A percentile compares a stretch with the other conserved stretches of the same genome.
Evolutionary conservation across 192 early-diverging fungal species (phyloP).

Genomic region (Coemansia sp.): DNA sequence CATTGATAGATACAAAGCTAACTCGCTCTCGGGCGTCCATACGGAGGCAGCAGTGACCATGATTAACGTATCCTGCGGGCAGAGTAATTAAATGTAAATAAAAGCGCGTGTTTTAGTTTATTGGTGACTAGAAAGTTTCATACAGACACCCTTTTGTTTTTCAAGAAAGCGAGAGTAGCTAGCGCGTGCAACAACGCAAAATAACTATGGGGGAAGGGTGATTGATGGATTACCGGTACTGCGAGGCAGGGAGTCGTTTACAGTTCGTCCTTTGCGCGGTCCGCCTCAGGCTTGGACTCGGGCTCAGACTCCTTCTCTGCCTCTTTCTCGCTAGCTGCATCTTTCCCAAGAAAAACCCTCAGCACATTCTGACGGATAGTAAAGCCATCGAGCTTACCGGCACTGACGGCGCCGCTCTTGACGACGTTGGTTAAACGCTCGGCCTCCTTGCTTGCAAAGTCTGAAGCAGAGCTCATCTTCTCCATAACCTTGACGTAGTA

Average conservation of each 20-base stretch:
- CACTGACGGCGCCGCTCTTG: constrained; percentile 63
- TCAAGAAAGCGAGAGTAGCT: not conserved
- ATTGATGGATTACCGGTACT: constrained; percentile 3
- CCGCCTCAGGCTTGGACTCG: constrained; percentile 25
- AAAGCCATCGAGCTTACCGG: constrained; percentile 80
- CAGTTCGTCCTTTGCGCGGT: constrained; percentile 52
- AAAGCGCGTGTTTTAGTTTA: too few species aligned
- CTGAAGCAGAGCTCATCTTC: constrained; percentile 68
- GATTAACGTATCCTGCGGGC: too few species aligned
- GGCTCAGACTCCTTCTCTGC: not conserved
- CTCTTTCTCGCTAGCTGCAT: constrained; percentile 22
- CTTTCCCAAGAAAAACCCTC: constrained; percentile 51
- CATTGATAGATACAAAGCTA: constrained; percentile 48
- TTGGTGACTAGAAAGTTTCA: too few species aligned
- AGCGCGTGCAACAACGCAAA: too few species aligned
- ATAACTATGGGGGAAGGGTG: too few species aligned
- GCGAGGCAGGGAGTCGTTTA: constrained; percentile 9
- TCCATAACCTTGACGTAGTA: constrained; percentile 94
- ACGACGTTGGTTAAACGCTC: constrained; percentile 79
- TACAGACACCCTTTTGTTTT: not conserved
- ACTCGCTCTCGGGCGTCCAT: constrained; percentile 46
- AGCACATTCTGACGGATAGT: constrained; percentile 86
- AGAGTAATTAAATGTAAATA: too few species aligned
- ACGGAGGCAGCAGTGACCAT: constrained; percentile 5
- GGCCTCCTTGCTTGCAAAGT: constrained; percentile 77